phyloP scores from a whole-genome alignment of 345 rosid genomes.

The Adansonia digitata region DNA sequence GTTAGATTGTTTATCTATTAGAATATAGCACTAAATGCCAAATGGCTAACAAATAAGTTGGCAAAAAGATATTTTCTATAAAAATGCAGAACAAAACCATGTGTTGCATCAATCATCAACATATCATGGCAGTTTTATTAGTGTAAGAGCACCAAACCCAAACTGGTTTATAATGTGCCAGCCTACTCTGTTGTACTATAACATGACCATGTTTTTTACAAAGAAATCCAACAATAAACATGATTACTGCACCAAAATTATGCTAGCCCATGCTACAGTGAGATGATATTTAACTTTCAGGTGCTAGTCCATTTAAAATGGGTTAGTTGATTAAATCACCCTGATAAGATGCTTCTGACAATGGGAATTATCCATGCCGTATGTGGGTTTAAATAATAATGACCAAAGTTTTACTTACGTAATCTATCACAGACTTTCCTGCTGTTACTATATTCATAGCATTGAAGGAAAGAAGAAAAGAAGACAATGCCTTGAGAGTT shows the following conservation, averaged over 20 bases:
- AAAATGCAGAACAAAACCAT: neutral
- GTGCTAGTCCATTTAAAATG: neutral
- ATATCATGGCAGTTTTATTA: neutral
- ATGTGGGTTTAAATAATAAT: neutral
- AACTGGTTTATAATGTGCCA: neutral
- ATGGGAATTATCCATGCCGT: neutral
- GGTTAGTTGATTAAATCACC: neutral
- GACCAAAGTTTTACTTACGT: neutral
- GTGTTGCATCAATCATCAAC: neutral
- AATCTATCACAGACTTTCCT: neutral
- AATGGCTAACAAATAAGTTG: neutral
- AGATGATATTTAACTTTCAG: neutral
- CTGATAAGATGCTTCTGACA: neutral
- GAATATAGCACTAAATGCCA: neutral
- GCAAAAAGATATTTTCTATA: neutral
- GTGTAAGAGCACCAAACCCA: neutral
- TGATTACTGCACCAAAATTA: neutral
- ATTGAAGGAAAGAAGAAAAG: neutral
- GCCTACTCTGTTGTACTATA: conserved; percentile 13
- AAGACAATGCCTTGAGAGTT: neutral
- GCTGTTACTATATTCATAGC: neutral
- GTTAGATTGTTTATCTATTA: neutral
- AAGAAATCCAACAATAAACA: neutral
- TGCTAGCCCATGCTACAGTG: neutral
- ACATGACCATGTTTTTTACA: neutral